Evolutionary conservation across 768 basidiomycete genomes (phyloP), one percentile per base, ranked within the genome.

Genomic region (Fistulinella prunicolor): DNA sequence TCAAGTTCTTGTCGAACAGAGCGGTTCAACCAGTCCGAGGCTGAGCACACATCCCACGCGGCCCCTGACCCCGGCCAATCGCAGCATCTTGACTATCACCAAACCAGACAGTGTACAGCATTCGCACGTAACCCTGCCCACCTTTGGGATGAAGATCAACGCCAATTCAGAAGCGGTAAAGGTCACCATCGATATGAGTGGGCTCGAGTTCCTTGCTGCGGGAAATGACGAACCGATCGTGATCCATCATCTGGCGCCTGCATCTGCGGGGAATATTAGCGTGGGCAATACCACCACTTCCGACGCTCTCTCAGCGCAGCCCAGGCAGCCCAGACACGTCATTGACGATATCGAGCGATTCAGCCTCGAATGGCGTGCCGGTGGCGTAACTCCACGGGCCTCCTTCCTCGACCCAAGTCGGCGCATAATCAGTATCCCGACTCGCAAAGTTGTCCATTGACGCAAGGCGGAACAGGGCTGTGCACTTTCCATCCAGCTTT

Each of bases 81-180:
- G n/a, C n/a, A n/a, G 85, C 54, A 80, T 81, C 41, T 60, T 86
- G 34, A 82, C 81, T 1, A 77, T 86, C 48, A 78, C 71, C 2
- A 79, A 76, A 19, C 81, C 80, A 0, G 72, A 77, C 26, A 82
- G 80, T 16, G 47, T 62, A 2, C 64, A 65, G 5, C 72, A 81
- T 38, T 76, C 78, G 0, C 86, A 84, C 66, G 71, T 74, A 21
- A 80, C 81, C 0, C 70, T 76, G 21, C 64, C 72, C 13, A 37
- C 60, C 2, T 78, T 74, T 52, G 36, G 68, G 14, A 71, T 72
- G 30, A 76, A 78, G 54, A 66, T 53, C 32, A 82, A 83, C 12
- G 85, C 84, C 0, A 81, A 79, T 49, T 65, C 64, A 0, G 73
- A 73, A 38, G 82, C 70, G 0, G 81, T 81, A 0, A 68, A 60